Evolutionary conservation across 352 stramenopile species (phyloP).

Genomic region (Nothophytophthora sp.): DNA sequence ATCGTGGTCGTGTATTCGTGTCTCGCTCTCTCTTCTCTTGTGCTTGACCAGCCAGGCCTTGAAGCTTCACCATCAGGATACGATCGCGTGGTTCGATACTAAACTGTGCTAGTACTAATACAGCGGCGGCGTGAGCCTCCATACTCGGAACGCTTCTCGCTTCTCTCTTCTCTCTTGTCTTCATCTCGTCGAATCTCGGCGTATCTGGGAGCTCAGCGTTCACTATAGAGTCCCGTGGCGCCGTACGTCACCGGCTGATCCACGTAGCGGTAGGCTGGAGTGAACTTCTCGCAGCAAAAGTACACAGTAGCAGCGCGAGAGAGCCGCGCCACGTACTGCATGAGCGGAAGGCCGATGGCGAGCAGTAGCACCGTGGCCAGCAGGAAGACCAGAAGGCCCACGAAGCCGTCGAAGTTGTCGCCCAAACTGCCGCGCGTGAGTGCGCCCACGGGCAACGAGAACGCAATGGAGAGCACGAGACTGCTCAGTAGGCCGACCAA

Average conservation of each 20-base stretch:
- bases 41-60: constrained; percentile 7
- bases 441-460: constrained; percentile 49
- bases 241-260: constrained; percentile 35
- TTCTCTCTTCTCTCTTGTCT: background rate
- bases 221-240: constrained; percentile 18
- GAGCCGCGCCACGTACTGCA: constrained; percentile 48
- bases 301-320: constrained; percentile 58
- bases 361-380: constrained; percentile 47
- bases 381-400: constrained; percentile 49
- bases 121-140: background rate
- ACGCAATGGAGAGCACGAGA: constrained; percentile 52
- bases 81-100: too few species aligned
- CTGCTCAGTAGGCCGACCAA: constrained; percentile 48
- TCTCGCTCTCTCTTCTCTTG: constrained; percentile 1
- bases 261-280: constrained; percentile 42
- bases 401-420: constrained; percentile 40
- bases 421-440: constrained; percentile 33
- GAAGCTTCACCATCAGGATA: too few species aligned
- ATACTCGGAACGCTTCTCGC: background rate
- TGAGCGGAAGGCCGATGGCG: constrained; percentile 49
- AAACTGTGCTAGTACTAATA: constrained; percentile 5
- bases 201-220: constrained; percentile 3
- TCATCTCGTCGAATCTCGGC: background rate
- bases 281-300: constrained; percentile 72
- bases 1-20: constrained; percentile 4